Base-by-base conservation (phyloP, 331 rosid species). In the Arachis monticola region DNA sequence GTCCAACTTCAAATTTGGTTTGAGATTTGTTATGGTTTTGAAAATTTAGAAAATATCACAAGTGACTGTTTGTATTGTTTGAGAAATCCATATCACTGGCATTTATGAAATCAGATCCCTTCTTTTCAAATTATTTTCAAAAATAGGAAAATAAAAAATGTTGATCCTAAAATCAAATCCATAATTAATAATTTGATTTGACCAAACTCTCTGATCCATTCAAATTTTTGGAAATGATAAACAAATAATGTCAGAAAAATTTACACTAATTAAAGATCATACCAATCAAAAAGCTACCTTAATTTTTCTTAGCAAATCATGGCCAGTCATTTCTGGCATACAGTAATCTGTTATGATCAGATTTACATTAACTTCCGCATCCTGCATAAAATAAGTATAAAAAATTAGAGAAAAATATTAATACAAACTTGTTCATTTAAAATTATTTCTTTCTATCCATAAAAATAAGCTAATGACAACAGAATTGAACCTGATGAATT, bases 311-410 rank as follows among this genome's bases (percentile, higher is more conserved):
- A 94, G 88, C 67, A 94, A 86, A 86, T 94, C 99, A 82, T 86
- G 88, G 74, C 99, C 97, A 10, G 97, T 92, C 96, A 94, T 92
- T 73, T 77, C 97, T 52, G 97, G 99, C 99, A 94, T 95, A 40
- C 93, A 90, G 70, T 92, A 92, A 85, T 95, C 97, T 63, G 97
- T 95, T 50, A 95, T 92, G 51, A 95, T 90, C 83, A 95, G 74
- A 69, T 87, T 88, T 11, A 92, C 97, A 69, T 88, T 88, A 11
- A 92, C 97, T 48, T 88, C 91, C 10, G 85, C 78, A 30, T 83
- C 88, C 86, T 90, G 84, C 79, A 69, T 10, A 2, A 75, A 55
- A 55, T n/a, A 72, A 60, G 13, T 27, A 1, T 55, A 35, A 27
- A 32, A 4, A 65, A 73, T 73, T 67, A 17, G 70, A 70, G 40